Evolutionary conservation across 2,329 filamentous ascomycete species (phyloP).

Genomic region (Trichoderma semiorbis): DNA sequence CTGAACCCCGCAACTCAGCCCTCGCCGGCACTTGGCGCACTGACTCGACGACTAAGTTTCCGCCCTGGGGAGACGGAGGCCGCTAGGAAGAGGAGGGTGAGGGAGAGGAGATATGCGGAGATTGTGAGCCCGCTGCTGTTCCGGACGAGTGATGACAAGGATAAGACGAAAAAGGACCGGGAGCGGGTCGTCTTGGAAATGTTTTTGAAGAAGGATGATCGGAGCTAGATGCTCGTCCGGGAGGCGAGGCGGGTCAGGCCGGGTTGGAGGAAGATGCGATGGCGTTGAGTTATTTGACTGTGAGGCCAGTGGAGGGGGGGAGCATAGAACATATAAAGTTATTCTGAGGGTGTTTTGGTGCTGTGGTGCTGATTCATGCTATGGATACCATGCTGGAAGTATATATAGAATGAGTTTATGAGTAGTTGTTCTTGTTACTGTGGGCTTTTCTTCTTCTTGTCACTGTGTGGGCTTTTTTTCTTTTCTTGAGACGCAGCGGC

Average conservation of each 20-base stretch:
- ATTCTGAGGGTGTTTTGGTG: background rate
- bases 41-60: slow-evolving; percentile 47
- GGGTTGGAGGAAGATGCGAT: slow-evolving; percentile 3
- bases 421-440: background rate
- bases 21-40: slow-evolving; percentile 26
- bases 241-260: slow-evolving; percentile 16
- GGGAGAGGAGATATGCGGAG: slow-evolving; percentile 61
- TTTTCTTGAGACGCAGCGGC: background rate
- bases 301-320: no score
- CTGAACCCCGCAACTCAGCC: slow-evolving; percentile 40
- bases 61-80: slow-evolving; percentile 34
- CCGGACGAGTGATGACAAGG: slow-evolving; percentile 52
- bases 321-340: background rate
- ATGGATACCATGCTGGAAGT: background rate
- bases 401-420: background rate
- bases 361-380: background rate
- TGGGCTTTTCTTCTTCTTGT: background rate
- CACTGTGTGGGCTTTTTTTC: background rate
- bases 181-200: slow-evolving; percentile 66
- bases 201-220: slow-evolving; percentile 48
- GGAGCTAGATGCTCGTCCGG: slow-evolving; percentile 27
- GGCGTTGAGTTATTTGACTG: no score
- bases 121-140: slow-evolving; percentile 65
- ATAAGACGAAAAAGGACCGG: slow-evolving; percentile 56
- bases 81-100: slow-evolving; percentile 48